These are phyloP conservation scores for Geoglossum glabrum DNA, from an alignment of 495 filamentous ascomycete genomes.

Conservation along the genomic window DNA sequence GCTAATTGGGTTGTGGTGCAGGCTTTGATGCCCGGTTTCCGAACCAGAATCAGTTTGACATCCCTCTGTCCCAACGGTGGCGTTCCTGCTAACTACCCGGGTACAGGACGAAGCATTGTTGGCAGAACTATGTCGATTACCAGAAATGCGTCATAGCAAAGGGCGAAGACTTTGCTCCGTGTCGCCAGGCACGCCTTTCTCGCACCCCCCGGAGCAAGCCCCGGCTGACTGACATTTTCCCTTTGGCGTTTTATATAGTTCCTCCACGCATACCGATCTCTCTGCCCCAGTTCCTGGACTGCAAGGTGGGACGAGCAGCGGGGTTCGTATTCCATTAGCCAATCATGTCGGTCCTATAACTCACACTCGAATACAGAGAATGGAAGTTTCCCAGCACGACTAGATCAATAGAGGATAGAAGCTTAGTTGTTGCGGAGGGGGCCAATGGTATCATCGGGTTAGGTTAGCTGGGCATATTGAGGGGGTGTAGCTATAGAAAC, in stretches of 20 bases:
- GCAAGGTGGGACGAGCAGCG: constrained; percentile 94
- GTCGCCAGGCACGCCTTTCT: constrained; percentile 65
- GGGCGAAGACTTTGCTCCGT: constrained; percentile 96
- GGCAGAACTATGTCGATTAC: constrained; percentile 99
- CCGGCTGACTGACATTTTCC: constrained; percentile 4
- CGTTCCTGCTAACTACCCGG: too few relatives aligned
- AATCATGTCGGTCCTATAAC: background rate
- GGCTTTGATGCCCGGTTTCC: constrained; percentile 99
- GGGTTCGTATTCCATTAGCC: constrained; percentile 36
- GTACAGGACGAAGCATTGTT: constrained; percentile 62
- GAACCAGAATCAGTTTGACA: constrained; percentile 73
- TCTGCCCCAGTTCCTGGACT: constrained; percentile 91
- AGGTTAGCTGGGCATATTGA: background rate
- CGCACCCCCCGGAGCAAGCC: too few relatives aligned
- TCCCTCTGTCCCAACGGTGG: constrained; percentile 13
- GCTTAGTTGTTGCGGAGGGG: background rate
- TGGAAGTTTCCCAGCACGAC: constrained; percentile 68
- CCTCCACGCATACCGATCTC: constrained; percentile 81
- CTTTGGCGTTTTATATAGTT: constrained; percentile 37
- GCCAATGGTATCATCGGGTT: background rate
- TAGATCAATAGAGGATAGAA: constrained; percentile 30
- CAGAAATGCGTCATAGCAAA: constrained; percentile 97
- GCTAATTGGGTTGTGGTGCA: constrained; percentile 17
- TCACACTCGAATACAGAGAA: constrained; percentile 34
- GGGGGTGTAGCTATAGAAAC: background rate